Conservation (phyloP, 164 flowering plant species). For the Vitis rotundifolia region DNA sequence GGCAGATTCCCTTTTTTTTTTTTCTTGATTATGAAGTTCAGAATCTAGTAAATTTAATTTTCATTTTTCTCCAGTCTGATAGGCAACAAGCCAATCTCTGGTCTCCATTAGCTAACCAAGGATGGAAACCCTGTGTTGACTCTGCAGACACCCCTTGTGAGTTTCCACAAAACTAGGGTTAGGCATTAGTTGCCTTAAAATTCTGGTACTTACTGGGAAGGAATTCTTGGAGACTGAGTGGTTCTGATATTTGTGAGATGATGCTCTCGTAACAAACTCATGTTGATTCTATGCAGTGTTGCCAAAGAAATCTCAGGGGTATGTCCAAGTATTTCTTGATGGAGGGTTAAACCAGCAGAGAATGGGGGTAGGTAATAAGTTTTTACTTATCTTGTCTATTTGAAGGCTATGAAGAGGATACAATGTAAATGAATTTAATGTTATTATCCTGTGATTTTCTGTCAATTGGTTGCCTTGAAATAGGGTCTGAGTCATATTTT, state of each 20-base stretch:
- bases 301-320: conserved; percentile 56
- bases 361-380: conserved; percentile 75
- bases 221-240: not conserved
- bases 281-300: conserved; percentile 34
- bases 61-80: conserved; percentile 31
- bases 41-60: not conserved
- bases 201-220: not conserved
- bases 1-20: not conserved
- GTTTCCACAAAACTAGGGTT: conserved; percentile 17
- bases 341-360: conserved; percentile 97
- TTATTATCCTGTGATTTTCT: too few species aligned
- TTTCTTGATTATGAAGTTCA: not conserved
- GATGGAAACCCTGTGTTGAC: conserved; percentile 64
- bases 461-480: not conserved
- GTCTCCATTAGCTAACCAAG: conserved; percentile 74
- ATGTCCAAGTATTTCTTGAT: conserved; percentile 89
- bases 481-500: not conserved
- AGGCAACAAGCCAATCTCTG: conserved; percentile 56
- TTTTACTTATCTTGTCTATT: not conserved
- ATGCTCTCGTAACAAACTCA: not conserved
- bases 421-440: too few species aligned
- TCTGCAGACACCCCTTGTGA: conserved; percentile 40
- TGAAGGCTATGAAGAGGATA: too few species aligned
- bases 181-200: not conserved
- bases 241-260: not conserved